Conservation (phyloP, 345 rosid species). For the Eucalyptus leucophloia region DNA sequence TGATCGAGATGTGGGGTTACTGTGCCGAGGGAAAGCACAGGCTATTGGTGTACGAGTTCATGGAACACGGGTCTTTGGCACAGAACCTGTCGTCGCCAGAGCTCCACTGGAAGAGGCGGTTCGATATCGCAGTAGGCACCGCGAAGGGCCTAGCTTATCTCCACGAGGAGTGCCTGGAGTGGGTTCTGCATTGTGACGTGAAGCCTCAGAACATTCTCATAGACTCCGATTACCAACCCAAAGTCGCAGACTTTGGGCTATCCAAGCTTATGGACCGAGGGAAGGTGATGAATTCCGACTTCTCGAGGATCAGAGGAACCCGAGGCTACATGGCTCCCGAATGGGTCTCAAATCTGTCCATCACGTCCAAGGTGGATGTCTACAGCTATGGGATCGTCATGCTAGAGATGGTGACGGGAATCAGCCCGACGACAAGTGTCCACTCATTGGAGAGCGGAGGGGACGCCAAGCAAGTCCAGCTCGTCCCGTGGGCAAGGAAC, state of each 20-base stretch:
- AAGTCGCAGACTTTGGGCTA: slow-evolving; percentile 16
- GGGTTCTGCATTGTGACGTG: slow-evolving; percentile 11
- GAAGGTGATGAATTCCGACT: background rate
- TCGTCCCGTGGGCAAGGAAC: slow-evolving; percentile 13
- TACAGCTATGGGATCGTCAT: slow-evolving; percentile 31
- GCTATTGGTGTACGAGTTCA: slow-evolving; percentile 19
- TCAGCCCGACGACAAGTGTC: background rate
- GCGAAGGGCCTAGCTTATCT: slow-evolving; percentile 22
- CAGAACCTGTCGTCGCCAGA: background rate
- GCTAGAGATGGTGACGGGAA: slow-evolving; percentile 24
- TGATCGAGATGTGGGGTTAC: slow-evolving; percentile 19
- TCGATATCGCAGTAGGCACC: slow-evolving; percentile 7
- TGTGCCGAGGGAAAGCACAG: slow-evolving; percentile 17
- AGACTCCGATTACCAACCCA: background rate
- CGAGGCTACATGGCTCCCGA: slow-evolving; percentile 15
- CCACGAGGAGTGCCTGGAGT: slow-evolving; percentile 22
- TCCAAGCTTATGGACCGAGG: slow-evolving; percentile 8
- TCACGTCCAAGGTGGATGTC: slow-evolving; percentile 16
- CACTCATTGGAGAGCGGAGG: background rate
- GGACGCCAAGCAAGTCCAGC: background rate
- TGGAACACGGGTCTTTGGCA: slow-evolving; percentile 12
- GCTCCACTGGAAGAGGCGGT: slow-evolving; percentile 9
- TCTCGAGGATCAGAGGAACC: slow-evolving; percentile 10
- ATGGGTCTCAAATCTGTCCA: slow-evolving; percentile 5
- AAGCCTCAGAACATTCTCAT: slow-evolving; percentile 16